Evolutionary conservation across 345 rosid species (phyloP).

Genomic region (Laguncularia racemosa): DNA sequence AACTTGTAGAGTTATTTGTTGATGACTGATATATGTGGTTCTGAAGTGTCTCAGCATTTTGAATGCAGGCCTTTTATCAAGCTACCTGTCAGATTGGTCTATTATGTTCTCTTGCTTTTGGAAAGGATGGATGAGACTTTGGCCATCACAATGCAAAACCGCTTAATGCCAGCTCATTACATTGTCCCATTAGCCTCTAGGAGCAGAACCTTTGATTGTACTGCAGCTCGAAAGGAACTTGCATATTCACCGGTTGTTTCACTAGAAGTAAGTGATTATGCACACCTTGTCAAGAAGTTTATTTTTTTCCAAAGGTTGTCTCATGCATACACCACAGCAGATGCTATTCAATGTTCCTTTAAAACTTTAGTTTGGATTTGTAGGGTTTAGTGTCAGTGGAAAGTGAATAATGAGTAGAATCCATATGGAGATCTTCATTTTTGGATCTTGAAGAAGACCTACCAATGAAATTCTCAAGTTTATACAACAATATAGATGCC

Average conservation of each 20-base stretch:
- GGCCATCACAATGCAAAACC: constrained; percentile 26
- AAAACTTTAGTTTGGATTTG: too few species aligned
- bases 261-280: constrained; percentile 41
- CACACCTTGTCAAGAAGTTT: too few species aligned
- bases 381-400: too few species aligned
- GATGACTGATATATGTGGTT: background rate
- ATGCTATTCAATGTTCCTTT: too few species aligned
- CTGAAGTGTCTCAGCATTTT: background rate
- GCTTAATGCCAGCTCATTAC: constrained; percentile 37
- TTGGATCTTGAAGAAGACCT: too few species aligned
- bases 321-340: too few species aligned
- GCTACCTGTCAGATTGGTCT: constrained; percentile 45
- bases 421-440: too few species aligned
- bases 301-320: too few species aligned
- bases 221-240: constrained; percentile 61
- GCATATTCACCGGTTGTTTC: constrained; percentile 68
- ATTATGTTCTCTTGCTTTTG: constrained; percentile 30
- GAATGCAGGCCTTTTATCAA: constrained; percentile 71
- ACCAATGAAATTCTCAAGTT: too few species aligned
- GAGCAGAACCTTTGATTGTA: constrained; percentile 74
- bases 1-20: too few species aligned
- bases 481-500: too few species aligned
- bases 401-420: too few species aligned
- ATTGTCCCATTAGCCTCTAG: constrained; percentile 53
- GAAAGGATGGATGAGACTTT: constrained; percentile 48